phyloP scores from a whole-genome alignment of 2,329 filamentous ascomycete genomes.

The Fonsecaea multimorphosa region DNA sequence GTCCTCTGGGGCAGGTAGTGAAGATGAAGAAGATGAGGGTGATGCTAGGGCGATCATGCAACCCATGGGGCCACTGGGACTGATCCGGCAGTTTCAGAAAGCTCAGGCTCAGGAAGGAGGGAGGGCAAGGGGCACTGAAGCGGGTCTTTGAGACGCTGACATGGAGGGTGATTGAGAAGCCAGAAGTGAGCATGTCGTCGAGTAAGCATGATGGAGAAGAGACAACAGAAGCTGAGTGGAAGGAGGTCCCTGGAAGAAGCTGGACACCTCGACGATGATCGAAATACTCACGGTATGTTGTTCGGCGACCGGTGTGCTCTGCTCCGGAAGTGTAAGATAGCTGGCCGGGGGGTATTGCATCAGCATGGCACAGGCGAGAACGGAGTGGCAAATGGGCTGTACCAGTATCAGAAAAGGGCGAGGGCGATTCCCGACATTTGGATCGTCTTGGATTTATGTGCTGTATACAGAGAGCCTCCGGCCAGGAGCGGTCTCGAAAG shows the following conservation, averaged over 20 bases:
- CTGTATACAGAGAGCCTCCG: not conserved
- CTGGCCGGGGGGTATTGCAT: not conserved
- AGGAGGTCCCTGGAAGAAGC: not conserved
- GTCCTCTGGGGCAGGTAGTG: constrained; percentile 50
- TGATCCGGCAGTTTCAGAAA: constrained; percentile 71
- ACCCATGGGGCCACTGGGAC: constrained; percentile 65
- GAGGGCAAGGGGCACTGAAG: constrained; percentile 1
- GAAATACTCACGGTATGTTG: not conserved
- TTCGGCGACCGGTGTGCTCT: not conserved
- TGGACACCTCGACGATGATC: not conserved
- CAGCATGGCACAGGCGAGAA: not conserved
- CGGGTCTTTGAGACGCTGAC: not conserved
- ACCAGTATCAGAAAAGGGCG: not conserved
- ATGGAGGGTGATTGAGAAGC: not conserved
- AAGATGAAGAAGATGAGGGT: constrained; percentile 55
- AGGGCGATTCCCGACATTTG: not conserved
- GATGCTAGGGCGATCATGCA: constrained; percentile 47
- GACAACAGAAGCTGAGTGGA: not conserved
- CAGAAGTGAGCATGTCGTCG: not conserved
- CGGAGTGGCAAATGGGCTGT: not conserved
- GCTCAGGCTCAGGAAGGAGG: constrained; percentile 52
- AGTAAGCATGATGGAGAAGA: not conserved
- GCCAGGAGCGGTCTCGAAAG: too few species aligned
- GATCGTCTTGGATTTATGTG: not conserved
- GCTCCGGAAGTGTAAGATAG: not conserved